Evolutionary conservation across 139 green algal genomes (phyloP), one percentile per base, ranked within the genome.

Genomic region (Parachlorella kessleri): DNA sequence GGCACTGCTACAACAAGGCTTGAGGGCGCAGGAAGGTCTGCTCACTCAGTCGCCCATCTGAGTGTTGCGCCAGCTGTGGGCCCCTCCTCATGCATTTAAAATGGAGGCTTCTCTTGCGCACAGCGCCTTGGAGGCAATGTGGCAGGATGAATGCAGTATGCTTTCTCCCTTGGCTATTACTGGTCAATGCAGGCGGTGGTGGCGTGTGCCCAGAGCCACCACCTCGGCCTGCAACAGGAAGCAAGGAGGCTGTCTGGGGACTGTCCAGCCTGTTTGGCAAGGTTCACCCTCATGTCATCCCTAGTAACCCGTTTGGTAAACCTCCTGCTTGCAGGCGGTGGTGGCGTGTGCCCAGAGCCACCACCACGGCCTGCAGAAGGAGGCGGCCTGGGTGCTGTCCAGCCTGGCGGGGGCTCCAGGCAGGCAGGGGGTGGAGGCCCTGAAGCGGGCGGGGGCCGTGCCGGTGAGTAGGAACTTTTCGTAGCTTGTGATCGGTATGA

Each of bases 161-260:
- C n/a, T n/a, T n/a, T n/a, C n/a, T n/a, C n/a, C n/a, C n/a, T n/a
- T n/a, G n/a, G n/a, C n/a, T n/a, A n/a, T n/a, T n/a, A n/a, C n/a
- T n/a, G n/a, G n/a, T n/a, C n/a, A n/a, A n/a, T 85, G 73, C 72
- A 81, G 10, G 78, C 82, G 23, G 41, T 85, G 72, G 67, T 83
- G 42, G 39, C 24, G 28, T 83, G 59, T 55, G 71, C 71, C 32
- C 55, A 83, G 72, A 86, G 75, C 66, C 38, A 69, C 26, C 76
- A 86, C 74, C 80, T 76, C 30, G 81, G 81, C 4, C 69, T 88
- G 70, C 76, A 84, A 33, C n/a, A n/a, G n/a, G n/a, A n/a, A n/a
- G n/a, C n/a, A 68, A 75, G 6, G 84, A 88, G 63, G 84, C 76
- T 3, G 75, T 71, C 35, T 88, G 84, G 84, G 72, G 76, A 24